Evolutionary conservation across 495 filamentous ascomycete genomes (phyloP), one percentile per base, ranked within the genome.

Genomic region (Tuber umbilicatum): DNA sequence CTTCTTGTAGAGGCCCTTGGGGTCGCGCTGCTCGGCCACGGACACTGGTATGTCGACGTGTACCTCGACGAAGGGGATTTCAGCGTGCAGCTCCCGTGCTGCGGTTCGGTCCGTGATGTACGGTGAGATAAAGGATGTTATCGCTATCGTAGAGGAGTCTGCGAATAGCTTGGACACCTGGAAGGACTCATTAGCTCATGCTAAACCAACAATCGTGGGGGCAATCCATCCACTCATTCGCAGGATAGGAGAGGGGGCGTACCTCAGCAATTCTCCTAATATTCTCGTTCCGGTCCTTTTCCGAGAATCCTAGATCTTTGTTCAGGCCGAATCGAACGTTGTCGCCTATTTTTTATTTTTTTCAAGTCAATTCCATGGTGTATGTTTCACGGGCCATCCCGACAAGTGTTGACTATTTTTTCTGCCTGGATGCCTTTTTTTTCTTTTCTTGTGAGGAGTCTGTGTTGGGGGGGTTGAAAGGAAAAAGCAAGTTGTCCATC

Each of bases 301-400:
- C 94, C 78, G 89, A 91, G 87, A 98, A 98, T 5, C 94, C 94
- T 43, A 98, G 88, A 86, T 99, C 94, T 84, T 94, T 94, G 87
- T 99, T 99, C 79, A 99, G 86, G 2, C 95, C 96, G 87, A 97
- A 97, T 74, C 95, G 94, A 81, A 99, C 90, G 86, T 99, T 99
- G 88, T 99, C 95, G 80, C 95, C 81, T 82, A 47, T 67, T 64
- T 64, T 64, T 64, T 31, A 4, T 14, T 64, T n/a, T 50, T n/a
- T n/a, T 64, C n/a, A 64, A n/a, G n/a, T 31, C 55, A 64, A 31
- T n/a, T 31, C 55, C n/a, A 17, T 64, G 27, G n/a, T 64, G n/a
- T 31, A 31, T 64, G 55, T 31, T 64, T 64, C n/a, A 64, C 55
- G 55, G 55, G 55, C 55, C 27, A 64, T 31, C 27, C 55, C 55